A percentile compares a stretch with the other conserved stretches of the same genome.
Evolutionary conservation across 2,329 filamentous ascomycete genomes (phyloP).

Genomic region (Fusarium fracticaudum): DNA sequence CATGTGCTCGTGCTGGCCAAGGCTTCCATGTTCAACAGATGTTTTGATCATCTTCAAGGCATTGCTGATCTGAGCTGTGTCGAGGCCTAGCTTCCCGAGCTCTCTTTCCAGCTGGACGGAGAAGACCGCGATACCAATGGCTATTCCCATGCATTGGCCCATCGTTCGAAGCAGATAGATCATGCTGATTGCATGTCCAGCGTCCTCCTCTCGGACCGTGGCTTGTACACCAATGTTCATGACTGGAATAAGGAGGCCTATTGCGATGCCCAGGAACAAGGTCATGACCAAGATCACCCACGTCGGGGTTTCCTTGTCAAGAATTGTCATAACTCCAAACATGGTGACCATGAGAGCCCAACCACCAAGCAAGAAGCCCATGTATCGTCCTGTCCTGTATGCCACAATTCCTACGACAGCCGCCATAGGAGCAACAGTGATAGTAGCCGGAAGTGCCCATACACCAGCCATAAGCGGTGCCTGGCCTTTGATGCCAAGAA

Average conservation of each 20-base stretch:
- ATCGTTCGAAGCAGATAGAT: conserved; percentile 39
- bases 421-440: conserved; percentile 71
- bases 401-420: conserved; percentile 65
- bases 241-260: conserved; percentile 72
- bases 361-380: conserved; percentile 68
- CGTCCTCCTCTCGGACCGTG: conserved; percentile 27
- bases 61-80: conserved; percentile 19
- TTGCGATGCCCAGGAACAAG: conserved; percentile 67
- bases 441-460: conserved; percentile 66
- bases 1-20: conserved; percentile 6
- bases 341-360: conserved; percentile 70
- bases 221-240: conserved; percentile 73
- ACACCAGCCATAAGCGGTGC: conserved; percentile 48
- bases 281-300: conserved; percentile 69
- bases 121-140: conserved; percentile 41
- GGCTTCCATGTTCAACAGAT: conserved; percentile 25
- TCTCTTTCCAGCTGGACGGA: conserved; percentile 30
- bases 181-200: conserved; percentile 41
- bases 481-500: conserved; percentile 36
- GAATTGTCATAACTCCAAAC: conserved; percentile 62
- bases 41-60: conserved; percentile 36
- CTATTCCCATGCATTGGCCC: conserved; percentile 43
- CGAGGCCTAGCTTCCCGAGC: conserved; percentile 17
- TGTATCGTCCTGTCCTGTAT: conserved; percentile 66
- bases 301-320: conserved; percentile 59